Conservation (phyloP, 1,284 basidiomycete genomes). For the Irpex lacteus region DNA sequence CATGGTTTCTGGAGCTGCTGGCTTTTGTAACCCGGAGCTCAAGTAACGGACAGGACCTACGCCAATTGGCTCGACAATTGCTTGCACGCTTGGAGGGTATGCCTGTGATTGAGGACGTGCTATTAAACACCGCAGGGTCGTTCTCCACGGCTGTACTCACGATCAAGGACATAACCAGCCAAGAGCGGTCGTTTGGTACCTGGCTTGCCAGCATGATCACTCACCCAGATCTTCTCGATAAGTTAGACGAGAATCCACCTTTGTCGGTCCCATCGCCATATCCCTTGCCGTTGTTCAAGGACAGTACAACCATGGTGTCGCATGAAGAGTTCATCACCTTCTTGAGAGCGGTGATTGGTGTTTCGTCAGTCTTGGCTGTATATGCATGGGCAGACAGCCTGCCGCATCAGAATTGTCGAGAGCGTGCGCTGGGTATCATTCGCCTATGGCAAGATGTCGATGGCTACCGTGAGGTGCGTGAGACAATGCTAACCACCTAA, state of each 20-base stretch:
- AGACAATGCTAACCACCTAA: background rate
- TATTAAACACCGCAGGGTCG: constrained; percentile 51
- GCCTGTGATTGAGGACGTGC: constrained; percentile 55
- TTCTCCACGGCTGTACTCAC: constrained; percentile 44
- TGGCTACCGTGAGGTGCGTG: constrained; percentile 60
- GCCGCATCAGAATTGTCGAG: constrained; percentile 60
- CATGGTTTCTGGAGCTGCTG: constrained; percentile 42
- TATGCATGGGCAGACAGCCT: constrained; percentile 77
- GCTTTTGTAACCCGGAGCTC: constrained; percentile 37
- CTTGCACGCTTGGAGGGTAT: constrained; percentile 53
- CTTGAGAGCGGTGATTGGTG: constrained; percentile 62
- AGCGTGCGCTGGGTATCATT: constrained; percentile 58
- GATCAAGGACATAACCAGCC: constrained; percentile 55
- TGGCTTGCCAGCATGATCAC: constrained; percentile 67
- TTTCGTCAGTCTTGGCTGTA: constrained; percentile 67
- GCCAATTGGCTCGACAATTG: constrained; percentile 44
- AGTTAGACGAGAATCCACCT: constrained; percentile 42
- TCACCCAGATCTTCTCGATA: constrained; percentile 47
- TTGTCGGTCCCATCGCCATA: constrained; percentile 31
- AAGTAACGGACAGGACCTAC: constrained; percentile 38
- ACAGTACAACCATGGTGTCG: constrained; percentile 28
- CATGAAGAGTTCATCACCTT: constrained; percentile 63
- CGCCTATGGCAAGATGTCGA: constrained; percentile 67
- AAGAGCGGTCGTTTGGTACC: constrained; percentile 66
- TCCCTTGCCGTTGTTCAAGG: constrained; percentile 34